Conservation (phyloP, 441 rosid genomes). For the Jatropha multifida region DNA sequence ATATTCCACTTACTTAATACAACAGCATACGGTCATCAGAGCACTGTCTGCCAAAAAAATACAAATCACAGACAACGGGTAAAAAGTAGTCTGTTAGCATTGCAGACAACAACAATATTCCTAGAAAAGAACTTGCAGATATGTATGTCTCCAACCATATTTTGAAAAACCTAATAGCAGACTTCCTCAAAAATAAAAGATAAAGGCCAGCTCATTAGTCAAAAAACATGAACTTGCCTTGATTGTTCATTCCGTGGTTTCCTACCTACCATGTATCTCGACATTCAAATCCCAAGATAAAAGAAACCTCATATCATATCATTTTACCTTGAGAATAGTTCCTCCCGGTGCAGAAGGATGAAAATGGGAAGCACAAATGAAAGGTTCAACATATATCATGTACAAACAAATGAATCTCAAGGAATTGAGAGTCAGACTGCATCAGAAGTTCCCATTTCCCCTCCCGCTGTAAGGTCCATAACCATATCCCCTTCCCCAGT, state of each 20-base stretch:
- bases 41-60: background rate
- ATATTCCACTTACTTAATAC: background rate
- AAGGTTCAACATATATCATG: background rate
- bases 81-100: background rate
- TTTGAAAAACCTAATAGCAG: background rate
- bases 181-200: background rate
- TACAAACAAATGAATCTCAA: constrained; percentile 1
- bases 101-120: background rate
- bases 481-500: constrained; percentile 36
- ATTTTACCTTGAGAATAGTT: background rate
- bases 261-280: constrained; percentile 17
- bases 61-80: background rate
- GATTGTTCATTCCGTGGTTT: constrained; percentile 9
- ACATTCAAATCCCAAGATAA: constrained; percentile 10
- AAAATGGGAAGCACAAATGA: constrained; percentile 1
- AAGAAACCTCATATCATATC: background rate
- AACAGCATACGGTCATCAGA: background rate
- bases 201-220: constrained; percentile 18
- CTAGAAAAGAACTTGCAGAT: background rate
- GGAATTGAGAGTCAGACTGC: background rate
- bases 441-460: constrained; percentile 25
- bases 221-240: constrained; percentile 29
- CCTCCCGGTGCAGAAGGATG: background rate
- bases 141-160: background rate
- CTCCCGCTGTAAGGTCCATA: constrained; percentile 25